Percentiles rank a stretch among this genome's conserved stretches.
Conservation (phyloP, 139 green algal species). For the Zygnema cylindricum region DNA sequence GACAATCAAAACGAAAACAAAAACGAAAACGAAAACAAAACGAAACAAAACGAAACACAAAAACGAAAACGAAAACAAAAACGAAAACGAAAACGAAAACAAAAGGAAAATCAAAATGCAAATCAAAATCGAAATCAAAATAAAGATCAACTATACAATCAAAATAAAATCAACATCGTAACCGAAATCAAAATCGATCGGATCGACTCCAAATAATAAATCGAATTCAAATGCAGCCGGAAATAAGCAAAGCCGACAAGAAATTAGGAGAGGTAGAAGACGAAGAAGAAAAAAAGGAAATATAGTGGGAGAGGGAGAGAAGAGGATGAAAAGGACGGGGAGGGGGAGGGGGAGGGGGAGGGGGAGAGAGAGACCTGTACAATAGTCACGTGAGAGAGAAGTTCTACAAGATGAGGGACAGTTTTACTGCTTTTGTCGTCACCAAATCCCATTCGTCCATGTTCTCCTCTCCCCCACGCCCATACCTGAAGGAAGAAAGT, state of each 20-base stretch:
- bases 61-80: no score
- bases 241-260: slow-evolving; percentile 13
- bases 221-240: no score
- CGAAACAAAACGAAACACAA: no score
- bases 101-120: no score
- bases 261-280: slow-evolving; percentile 28
- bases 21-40: no score
- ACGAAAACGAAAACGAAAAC: no score
- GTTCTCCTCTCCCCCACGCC: slow-evolving; percentile 52
- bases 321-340: slow-evolving; percentile 24
- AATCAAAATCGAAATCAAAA: no score
- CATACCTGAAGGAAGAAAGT: slow-evolving; percentile 43
- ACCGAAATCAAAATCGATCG: no score
- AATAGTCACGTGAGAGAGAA: slow-evolving; percentile 32
- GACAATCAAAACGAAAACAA: no score
- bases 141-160: no score
- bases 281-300: slow-evolving; percentile 11
- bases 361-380: slow-evolving; percentile 31
- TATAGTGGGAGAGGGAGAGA: not conserved
- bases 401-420: slow-evolving; percentile 15
- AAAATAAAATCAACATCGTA: no score
- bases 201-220: no score
- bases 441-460: slow-evolving; percentile 57
- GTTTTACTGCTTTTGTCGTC: slow-evolving; percentile 59
- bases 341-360: slow-evolving; percentile 31